Percentiles rank a stretch among this genome's conserved stretches.
phyloP scores from a whole-genome alignment of 495 filamentous ascomycete genomes.

The Lichenothelia convexa region DNA sequence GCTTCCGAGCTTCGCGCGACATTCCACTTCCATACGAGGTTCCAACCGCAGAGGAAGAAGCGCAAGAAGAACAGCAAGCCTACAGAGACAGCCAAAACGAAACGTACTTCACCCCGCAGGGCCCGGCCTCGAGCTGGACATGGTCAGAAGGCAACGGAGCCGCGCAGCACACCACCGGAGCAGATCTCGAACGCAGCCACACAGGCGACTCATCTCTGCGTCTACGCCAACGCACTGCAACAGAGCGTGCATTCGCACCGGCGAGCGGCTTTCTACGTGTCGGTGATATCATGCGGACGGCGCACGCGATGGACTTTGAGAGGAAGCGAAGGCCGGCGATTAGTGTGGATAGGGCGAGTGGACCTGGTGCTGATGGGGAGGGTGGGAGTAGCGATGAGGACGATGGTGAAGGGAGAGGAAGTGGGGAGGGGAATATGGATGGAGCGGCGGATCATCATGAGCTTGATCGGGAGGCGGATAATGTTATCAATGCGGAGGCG shows the following conservation, averaged over 20 bases:
- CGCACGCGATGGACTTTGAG: conserved; percentile 80
- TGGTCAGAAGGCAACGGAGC: background rate
- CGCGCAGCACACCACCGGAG: no score
- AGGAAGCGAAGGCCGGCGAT: conserved; percentile 39
- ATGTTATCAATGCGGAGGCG: background rate
- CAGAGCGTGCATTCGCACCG: conserved; percentile 3
- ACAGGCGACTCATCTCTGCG: background rate
- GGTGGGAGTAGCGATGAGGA: conserved; percentile 14
- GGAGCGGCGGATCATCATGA: background rate
- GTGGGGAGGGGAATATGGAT: background rate
- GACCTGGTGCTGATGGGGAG: conserved; percentile 14
- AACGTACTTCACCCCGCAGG: no score
- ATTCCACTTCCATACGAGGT: conserved; percentile 62
- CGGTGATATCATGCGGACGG: conserved; percentile 45
- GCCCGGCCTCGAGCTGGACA: background rate
- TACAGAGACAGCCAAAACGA: no score
- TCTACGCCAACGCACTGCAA: background rate
- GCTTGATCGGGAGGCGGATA: conserved; percentile 1
- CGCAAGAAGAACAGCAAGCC: background rate
- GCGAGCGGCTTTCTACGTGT: conserved; percentile 25
- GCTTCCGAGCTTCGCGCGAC: conserved; percentile 68
- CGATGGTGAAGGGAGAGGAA: background rate
- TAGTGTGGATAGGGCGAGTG: conserved; percentile 1
- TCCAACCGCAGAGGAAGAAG: conserved; percentile 7
- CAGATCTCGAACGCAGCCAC: background rate